phyloP scores from a whole-genome alignment of 1,139 yeast species.

The Yamadazyma blattariae region DNA sequence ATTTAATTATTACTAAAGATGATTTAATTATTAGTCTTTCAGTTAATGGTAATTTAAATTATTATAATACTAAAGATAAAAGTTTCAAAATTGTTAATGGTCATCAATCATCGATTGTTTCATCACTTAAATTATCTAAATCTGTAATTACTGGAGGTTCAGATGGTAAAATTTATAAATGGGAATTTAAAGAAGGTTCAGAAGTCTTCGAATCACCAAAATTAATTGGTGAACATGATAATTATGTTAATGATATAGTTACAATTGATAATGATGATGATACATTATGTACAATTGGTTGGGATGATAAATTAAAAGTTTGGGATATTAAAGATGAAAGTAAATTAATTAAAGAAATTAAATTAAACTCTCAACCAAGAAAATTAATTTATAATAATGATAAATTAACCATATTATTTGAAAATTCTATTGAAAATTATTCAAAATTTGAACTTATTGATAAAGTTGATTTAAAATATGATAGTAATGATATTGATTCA shows the following conservation, averaged over 20 bases:
- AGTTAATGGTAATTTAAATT: constrained; percentile 67
- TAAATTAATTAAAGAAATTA: constrained; percentile 21
- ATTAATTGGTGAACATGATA: constrained; percentile 42
- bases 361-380: constrained; percentile 64
- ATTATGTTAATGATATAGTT: constrained; percentile 52
- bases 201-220: constrained; percentile 30
- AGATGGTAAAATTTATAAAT: constrained; percentile 70
- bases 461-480: constrained; percentile 23
- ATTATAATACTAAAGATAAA: constrained; percentile 38
- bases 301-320: constrained; percentile 80
- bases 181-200: constrained; percentile 43
- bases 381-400: constrained; percentile 35
- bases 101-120: constrained; percentile 79
- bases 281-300: constrained; percentile 57
- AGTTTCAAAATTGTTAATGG: constrained; percentile 53
- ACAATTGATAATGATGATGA: constrained; percentile 20
- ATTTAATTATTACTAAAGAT: constrained; percentile 61
- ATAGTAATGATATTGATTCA: constrained; percentile 34
- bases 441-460: background rate
- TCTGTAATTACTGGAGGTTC: constrained; percentile 68
- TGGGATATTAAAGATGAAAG: constrained; percentile 36
- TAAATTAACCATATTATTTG: constrained; percentile 46
- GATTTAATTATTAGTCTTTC: constrained; percentile 65
- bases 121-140: constrained; percentile 24
- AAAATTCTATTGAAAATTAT: constrained; percentile 38